Conservation (phyloP, 192 early-diverging fungal genomes). For the Allomyces macrogynus region DNA sequence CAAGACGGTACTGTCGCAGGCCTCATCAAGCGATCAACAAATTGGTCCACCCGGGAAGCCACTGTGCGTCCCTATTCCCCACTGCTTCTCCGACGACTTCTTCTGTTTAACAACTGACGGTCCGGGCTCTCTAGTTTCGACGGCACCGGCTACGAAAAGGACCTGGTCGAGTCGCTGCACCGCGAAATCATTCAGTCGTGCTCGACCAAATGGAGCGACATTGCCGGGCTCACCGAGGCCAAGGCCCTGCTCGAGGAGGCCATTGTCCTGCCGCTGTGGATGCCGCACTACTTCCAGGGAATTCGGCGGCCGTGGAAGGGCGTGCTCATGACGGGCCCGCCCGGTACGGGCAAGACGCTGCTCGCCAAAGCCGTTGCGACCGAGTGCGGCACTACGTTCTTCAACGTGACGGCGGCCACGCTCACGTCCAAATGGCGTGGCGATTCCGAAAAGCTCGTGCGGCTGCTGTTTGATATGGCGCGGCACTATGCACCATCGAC, state of each 20-base stretch:
- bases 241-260: slow-evolving; percentile 39
- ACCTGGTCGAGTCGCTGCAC: slow-evolving; percentile 38
- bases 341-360: slow-evolving; percentile 41
- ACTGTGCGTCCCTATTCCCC: not conserved
- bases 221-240: slow-evolving; percentile 36
- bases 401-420: slow-evolving; percentile 37
- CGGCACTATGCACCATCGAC: slow-evolving; percentile 37
- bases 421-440: slow-evolving; percentile 42
- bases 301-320: slow-evolving; percentile 19
- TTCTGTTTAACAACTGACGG: too few relatives aligned
- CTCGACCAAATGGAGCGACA: slow-evolving; percentile 34
- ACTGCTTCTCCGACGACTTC: too few relatives aligned
- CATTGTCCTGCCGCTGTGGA: slow-evolving; percentile 40
- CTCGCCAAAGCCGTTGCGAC: slow-evolving; percentile 43
- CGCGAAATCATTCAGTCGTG: slow-evolving; percentile 30
- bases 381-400: slow-evolving; percentile 44
- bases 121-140: slow-evolving; percentile 15
- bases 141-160: slow-evolving; percentile 34
- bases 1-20: not conserved
- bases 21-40: not conserved
- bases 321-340: slow-evolving; percentile 38
- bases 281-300: slow-evolving; percentile 43
- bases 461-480: slow-evolving; percentile 37
- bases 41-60: not conserved
- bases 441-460: slow-evolving; percentile 38